These are phyloP conservation scores for Coriaria nepalensis DNA, from an alignment of 306 rosid genomes.

Conservation along the genomic window DNA sequence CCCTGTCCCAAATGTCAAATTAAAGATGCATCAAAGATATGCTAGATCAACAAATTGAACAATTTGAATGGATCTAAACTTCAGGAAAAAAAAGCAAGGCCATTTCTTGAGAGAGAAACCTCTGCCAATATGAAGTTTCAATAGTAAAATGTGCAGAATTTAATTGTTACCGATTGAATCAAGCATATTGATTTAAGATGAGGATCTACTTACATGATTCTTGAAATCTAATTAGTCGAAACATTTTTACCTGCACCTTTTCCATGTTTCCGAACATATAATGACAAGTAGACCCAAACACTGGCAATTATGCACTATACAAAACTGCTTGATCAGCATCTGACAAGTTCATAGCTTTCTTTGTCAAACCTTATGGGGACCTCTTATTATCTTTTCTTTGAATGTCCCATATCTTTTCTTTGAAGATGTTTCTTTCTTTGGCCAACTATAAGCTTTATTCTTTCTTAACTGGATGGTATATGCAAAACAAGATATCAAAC, in stretches of 20 bases:
- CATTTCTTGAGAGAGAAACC: slow-evolving; percentile 12
- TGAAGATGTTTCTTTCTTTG: slow-evolving; percentile 94
- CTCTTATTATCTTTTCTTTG: slow-evolving; percentile 79
- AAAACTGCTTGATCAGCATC: slow-evolving; percentile 88
- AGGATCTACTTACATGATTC: slow-evolving; percentile 41
- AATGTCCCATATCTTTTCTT: slow-evolving; percentile 82
- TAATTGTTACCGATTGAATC: background rate
- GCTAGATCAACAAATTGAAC: slow-evolving; percentile 7
- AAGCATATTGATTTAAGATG: slow-evolving; percentile 1
- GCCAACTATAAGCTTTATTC: slow-evolving; percentile 99
- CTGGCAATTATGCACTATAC: slow-evolving; percentile 56
- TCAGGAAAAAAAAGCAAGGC: slow-evolving; percentile 7
- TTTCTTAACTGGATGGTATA: slow-evolving; percentile 96
- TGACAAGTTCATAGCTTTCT: slow-evolving; percentile 87
- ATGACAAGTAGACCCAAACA: slow-evolving; percentile 76
- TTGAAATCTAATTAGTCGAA: slow-evolving; percentile 52
- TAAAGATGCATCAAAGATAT: background rate
- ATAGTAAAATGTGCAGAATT: background rate
- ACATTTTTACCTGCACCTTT: slow-evolving; percentile 87
- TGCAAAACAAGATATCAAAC: slow-evolving; percentile 88
- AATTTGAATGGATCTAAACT: background rate
- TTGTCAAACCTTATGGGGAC: slow-evolving; percentile 86
- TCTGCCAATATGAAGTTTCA: slow-evolving; percentile 16
- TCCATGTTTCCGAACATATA: slow-evolving; percentile 69
- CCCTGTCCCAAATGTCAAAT: slow-evolving; percentile 28